Evolutionary conservation across 805 yeast genomes (phyloP).

Genomic region (Phaffomyces antillensis): DNA sequence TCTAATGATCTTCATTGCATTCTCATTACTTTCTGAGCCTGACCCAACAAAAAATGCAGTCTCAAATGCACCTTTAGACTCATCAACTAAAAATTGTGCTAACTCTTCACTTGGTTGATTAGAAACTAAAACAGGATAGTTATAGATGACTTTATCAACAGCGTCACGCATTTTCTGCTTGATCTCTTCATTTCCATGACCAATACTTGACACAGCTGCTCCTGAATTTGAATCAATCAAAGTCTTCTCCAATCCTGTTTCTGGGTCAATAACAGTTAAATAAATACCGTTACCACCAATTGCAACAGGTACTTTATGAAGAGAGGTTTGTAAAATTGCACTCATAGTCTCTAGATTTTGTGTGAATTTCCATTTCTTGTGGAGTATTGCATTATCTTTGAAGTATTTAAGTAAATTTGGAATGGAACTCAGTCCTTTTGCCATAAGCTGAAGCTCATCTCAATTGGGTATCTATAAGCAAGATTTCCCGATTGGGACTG

Average conservation of each 20-base stretch:
- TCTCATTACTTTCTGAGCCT: conserved; percentile 64
- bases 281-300: not conserved
- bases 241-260: not conserved
- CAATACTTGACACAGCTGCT: conserved; percentile 45
- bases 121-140: conserved; percentile 26
- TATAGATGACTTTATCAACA: conserved; percentile 30
- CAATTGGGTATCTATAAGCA: too few relatives aligned
- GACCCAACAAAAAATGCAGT: conserved; percentile 44
- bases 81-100: conserved; percentile 35
- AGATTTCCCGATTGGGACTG: too few relatives aligned
- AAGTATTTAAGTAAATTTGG: too few relatives aligned
- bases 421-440: too few relatives aligned
- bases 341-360: not conserved
- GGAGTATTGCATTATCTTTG: too few relatives aligned
- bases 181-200: conserved; percentile 37
- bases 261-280: not conserved
- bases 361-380: not conserved
- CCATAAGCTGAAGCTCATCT: too few relatives aligned
- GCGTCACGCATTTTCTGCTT: conserved; percentile 32
- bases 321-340: not conserved
- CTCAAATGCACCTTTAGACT: conserved; percentile 36
- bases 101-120: conserved; percentile 35
- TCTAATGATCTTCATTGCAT: conserved; percentile 50
- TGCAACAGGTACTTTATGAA: not conserved
- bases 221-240: conserved; percentile 37